A percentile compares a stretch with the other conserved stretches of the same genome.
Evolutionary conservation across 208 protist genomes (phyloP).

Genomic region (Acanthamoeba healyi): DNA sequence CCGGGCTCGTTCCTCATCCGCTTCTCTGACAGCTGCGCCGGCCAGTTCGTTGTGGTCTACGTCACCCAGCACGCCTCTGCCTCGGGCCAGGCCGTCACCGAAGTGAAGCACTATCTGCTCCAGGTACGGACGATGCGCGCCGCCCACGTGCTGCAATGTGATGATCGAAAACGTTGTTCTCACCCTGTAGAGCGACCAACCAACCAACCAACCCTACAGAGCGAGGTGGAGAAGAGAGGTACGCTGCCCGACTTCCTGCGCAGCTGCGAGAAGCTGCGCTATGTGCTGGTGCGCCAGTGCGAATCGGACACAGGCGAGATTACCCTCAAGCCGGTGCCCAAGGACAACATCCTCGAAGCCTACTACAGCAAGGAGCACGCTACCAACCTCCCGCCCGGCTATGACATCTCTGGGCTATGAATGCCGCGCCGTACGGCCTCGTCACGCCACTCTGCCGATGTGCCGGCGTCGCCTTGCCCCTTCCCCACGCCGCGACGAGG

Average conservation of each 20-base stretch:
- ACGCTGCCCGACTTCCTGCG: constrained; percentile 63
- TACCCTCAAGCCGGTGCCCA: background rate
- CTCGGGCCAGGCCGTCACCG: background rate
- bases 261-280: constrained; percentile 49
- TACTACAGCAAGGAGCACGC: constrained; percentile 28
- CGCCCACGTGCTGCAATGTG: no score
- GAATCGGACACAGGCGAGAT: background rate
- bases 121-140: no score
- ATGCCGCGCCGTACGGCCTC: no score
- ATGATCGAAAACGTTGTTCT: no score
- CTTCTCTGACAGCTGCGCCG: constrained; percentile 48
- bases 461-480: no score
- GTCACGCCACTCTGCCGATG: no score
- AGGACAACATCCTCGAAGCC: constrained; percentile 11
- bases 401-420: background rate
- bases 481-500: no score
- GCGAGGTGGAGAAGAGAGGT: constrained; percentile 56
- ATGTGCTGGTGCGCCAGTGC: background rate
- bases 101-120: constrained; percentile 69
- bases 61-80: constrained; percentile 19
- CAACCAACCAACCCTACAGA: constrained; percentile 20
- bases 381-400: background rate
- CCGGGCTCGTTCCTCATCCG: constrained; percentile 68
- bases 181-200: no score
- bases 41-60: constrained; percentile 69